Base-by-base conservation (phyloP, 2,329 filamentous ascomycete species). In the Blastomyces gilchristii region DNA sequence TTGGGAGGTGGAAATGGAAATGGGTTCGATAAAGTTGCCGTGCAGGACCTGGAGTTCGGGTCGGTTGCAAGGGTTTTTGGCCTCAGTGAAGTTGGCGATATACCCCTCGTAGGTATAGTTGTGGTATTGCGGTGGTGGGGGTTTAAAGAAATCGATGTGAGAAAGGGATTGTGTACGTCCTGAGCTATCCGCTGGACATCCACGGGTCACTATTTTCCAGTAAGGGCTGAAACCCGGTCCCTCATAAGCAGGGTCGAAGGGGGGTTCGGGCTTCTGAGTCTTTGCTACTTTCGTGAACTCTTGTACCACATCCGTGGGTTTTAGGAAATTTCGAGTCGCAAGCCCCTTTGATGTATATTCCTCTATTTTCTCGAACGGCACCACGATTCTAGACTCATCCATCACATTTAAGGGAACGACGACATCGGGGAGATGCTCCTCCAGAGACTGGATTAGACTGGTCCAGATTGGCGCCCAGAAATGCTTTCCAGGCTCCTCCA, bases 331-430 rank as follows among this genome's bases (percentile, higher is more conserved):
- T 62, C 72, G 71, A n/a, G 62, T 70, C 47, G 62, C 63, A 1
- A 66, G 62, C 60, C 75, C 77, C 43, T 66, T 71, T 8, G 67
- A 59, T 64, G 78, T 72, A 63, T 77, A 76, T 25, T 68, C 69
- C 49, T 76, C 69, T 16, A 81, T 75, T 28, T 75, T 73, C 58
- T 81, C 79, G 75, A 76, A 81, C 0, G 78, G 77, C 4, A 80
- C 77, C 18, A 81, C 72, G 7, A 82, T 66, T 1, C 79, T 72
- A 45, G 75, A 75, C 69, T 81, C 78, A 62, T 81, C 80, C 78
- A 81, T 81, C 43, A 75, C 68, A 65, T 82, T 81, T 59, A 81
- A 72, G 0, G 79, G 73, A 57, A 82, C 70, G 61, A 80, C 76
- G 43, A 82, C 67, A 65, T 81, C 79, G 3, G 79, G 79, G 16